Percentiles rank a stretch among this genome's conserved stretches.
Conservation (phyloP, 371 early-diverging fungal genomes). For the Enterospora canceri region DNA sequence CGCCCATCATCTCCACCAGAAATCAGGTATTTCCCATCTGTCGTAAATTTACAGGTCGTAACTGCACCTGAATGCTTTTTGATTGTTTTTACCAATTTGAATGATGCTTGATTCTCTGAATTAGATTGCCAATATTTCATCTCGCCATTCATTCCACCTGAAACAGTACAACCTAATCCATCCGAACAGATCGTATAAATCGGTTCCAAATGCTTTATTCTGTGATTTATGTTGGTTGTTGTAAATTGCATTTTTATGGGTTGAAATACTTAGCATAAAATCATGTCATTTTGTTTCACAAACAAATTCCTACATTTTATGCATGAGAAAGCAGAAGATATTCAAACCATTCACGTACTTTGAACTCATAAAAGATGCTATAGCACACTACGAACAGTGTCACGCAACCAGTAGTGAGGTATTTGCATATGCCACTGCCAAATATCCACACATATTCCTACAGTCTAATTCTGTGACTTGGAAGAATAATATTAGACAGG, state of each 20-base stretch:
- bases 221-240: slow-evolving; percentile 12
- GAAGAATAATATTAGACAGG: too few relatives aligned
- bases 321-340: too few relatives aligned
- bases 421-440: too few relatives aligned
- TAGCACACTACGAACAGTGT: too few relatives aligned
- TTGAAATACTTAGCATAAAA: too few relatives aligned
- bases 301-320: too few relatives aligned
- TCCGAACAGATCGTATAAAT: slow-evolving; percentile 36
- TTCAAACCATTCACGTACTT: too few relatives aligned
- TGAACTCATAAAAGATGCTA: too few relatives aligned
- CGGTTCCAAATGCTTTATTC: slow-evolving; percentile 27
- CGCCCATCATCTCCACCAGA: slow-evolving; percentile 52
- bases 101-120: neutral
- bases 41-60: slow-evolving; percentile 42
- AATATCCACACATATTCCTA: too few relatives aligned
- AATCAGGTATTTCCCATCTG: slow-evolving; percentile 35
- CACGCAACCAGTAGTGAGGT: too few relatives aligned
- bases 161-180: neutral
- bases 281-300: too few relatives aligned
- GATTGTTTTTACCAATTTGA: slow-evolving; percentile 8
- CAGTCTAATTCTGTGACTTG: too few relatives aligned
- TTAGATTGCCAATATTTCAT: slow-evolving; percentile 28
- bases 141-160: slow-evolving; percentile 31
- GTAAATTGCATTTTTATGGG: slow-evolving; percentile 30
- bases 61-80: slow-evolving; percentile 51